Conservation (phyloP, 2,329 filamentous ascomycete genomes). For the Aspergillus unguis region DNA sequence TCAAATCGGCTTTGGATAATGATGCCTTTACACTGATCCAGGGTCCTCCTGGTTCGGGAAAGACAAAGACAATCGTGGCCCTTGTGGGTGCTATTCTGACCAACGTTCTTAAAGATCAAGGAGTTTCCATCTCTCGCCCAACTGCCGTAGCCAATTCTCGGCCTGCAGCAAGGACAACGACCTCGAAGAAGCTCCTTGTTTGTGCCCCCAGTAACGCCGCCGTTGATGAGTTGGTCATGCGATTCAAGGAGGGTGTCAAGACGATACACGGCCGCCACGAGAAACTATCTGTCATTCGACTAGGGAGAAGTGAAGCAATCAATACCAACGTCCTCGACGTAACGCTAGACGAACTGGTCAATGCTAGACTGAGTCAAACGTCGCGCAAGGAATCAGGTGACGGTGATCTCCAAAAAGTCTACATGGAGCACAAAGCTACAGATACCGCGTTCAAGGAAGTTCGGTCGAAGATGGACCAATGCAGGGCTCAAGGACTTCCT, state of each 20-base stretch:
- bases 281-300: slow-evolving; percentile 80
- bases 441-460: slow-evolving; percentile 66
- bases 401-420: slow-evolving; percentile 63
- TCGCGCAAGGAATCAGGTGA: slow-evolving; percentile 46
- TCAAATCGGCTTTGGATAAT: slow-evolving; percentile 88
- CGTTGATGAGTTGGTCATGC: slow-evolving; percentile 91
- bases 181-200: slow-evolving; percentile 81
- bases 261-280: slow-evolving; percentile 68
- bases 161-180: slow-evolving; percentile 33
- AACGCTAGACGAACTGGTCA: slow-evolving; percentile 88
- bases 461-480: slow-evolving; percentile 68
- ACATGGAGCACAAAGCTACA: slow-evolving; percentile 61
- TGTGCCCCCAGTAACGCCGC: slow-evolving; percentile 99
- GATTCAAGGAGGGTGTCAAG: slow-evolving; percentile 82
- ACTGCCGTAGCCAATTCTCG: slow-evolving; percentile 34
- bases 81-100: slow-evolving; percentile 87
- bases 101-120: slow-evolving; percentile 51
- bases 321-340: slow-evolving; percentile 86
- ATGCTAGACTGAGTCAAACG: slow-evolving; percentile 58
- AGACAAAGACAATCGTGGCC: slow-evolving; percentile 96
- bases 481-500: slow-evolving; percentile 51
- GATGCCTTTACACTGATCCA: slow-evolving; percentile 97
- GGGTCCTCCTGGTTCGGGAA: slow-evolving; percentile 92
- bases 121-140: slow-evolving; percentile 48
- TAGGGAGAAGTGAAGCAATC: slow-evolving; percentile 89